These are phyloP conservation scores for Suhomyces wounanorum DNA, from an alignment of 1,139 yeast species.

Conservation along the genomic window DNA sequence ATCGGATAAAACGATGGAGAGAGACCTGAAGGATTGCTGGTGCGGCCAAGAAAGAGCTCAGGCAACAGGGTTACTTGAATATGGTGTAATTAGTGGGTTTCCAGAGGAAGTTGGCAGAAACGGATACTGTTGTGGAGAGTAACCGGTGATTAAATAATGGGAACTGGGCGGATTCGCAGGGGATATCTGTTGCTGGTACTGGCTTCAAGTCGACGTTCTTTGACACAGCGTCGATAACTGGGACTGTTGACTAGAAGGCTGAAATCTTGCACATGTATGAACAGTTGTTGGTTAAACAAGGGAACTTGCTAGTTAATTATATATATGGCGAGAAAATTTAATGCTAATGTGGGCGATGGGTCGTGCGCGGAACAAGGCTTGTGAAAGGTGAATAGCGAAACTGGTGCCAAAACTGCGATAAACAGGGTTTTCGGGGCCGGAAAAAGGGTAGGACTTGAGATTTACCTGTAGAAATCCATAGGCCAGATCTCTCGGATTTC, in stretches of 20 bases:
- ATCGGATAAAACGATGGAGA: neutral
- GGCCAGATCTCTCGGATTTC: too few relatives aligned
- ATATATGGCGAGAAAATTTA: neutral
- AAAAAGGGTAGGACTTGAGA: neutral
- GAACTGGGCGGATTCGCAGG: neutral
- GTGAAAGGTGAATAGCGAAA: neutral
- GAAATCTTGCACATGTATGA: neutral
- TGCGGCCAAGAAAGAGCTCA: neutral
- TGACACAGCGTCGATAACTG: conserved; percentile 1
- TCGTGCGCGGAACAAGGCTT: neutral
- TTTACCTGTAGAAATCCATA: too few relatives aligned
- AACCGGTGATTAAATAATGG: neutral
- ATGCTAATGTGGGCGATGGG: neutral
- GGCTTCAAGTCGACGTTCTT: conserved; percentile 1
- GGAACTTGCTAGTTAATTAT: neutral
- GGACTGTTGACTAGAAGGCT: neutral
- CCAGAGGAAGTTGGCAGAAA: neutral
- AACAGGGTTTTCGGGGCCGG: neutral
- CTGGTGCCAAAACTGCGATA: neutral
- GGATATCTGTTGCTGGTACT: neutral
- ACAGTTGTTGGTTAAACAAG: neutral
- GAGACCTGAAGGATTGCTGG: neutral
- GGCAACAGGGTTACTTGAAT: neutral
- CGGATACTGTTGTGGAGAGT: neutral
- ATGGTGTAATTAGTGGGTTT: neutral